Conservation (phyloP, 208 protist species). For the Acanthamoeba rhysodes region DNA sequence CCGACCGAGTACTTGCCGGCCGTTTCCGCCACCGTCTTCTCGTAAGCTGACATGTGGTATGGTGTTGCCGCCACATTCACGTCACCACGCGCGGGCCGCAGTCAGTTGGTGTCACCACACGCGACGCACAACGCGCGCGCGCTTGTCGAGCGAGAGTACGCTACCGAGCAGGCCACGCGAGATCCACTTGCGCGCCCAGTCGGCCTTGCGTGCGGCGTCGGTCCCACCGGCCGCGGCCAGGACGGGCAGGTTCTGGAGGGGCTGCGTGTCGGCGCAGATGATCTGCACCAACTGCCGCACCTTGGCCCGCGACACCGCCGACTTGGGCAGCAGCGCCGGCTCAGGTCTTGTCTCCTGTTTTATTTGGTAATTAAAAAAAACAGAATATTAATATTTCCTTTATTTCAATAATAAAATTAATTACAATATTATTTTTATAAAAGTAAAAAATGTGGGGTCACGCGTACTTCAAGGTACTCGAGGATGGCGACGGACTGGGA, state of each 20-base stretch:
- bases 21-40: slow-evolving; percentile 81
- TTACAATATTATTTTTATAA: neutral
- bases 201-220: slow-evolving; percentile 79
- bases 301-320: slow-evolving; percentile 62
- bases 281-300: slow-evolving; percentile 86
- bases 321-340: slow-evolving; percentile 78
- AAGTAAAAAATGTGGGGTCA: neutral
- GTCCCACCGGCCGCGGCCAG: slow-evolving; percentile 84
- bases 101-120: no score
- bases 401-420: neutral
- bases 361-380: no score
- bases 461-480: slow-evolving; percentile 91
- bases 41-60: slow-evolving; percentile 83
- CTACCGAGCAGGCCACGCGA: slow-evolving; percentile 87
- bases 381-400: neutral
- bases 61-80: neutral
- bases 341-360: slow-evolving; percentile 60
- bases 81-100: no score
- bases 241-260: slow-evolving; percentile 92
- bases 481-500: slow-evolving; percentile 89
- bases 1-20: slow-evolving; percentile 91
- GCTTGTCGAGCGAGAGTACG: no score
- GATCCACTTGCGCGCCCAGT: slow-evolving; percentile 88
- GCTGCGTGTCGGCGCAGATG: slow-evolving; percentile 92
- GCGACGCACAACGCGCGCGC: no score